Evolutionary conservation across 306 rosid genomes (phyloP), one percentile per base, ranked within the genome.

Genomic region (Vicia villosa): DNA sequence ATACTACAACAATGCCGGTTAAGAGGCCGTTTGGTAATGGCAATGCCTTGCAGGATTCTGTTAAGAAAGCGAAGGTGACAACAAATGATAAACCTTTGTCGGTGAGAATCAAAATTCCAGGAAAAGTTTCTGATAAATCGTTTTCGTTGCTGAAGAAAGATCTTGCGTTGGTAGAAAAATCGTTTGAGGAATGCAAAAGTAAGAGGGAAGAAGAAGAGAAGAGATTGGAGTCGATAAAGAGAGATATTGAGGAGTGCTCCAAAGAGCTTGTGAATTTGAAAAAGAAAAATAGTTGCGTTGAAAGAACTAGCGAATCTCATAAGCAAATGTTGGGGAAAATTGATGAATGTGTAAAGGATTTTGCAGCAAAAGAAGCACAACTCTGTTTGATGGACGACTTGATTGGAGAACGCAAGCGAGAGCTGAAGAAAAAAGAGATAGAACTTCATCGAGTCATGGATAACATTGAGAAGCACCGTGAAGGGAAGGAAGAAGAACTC

Each of bases 181-280:
- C 68, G 2, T 3, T 75, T n/a, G 51, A 49, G 49, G 69, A 76
- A 32, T 36, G 37, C 61, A 26, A 12, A 24, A 42, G 56, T 38
- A 71, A 78, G 73, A 51, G 28, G 2, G 41, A 8, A 5, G 41
- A 10, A 1, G 74, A 57, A 69, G 70, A 77, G 69, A 13, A 77
- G 58, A 85, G 32, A 56, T 55, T 80, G 58, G 68, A 11, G 13
- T 36, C 51, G 12, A 45, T 45, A 45, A 6, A 77, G 40, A 71
- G 36, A 52, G 52, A 73, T 15, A 56, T 85, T 12, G 75, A 70
- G 56, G 55, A 61, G 77, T 34, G 37, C 4, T 32, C 83, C 54
- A 46, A 37, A 68, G 78, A 80, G 45, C 82, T 80, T 46, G 74
- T 58, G 16, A 30, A 19, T 37, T 84, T 66, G 69, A 77, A 69